phyloP scores from a whole-genome alignment of 257 asterid species.

The Oldenlandia corymbosa region DNA sequence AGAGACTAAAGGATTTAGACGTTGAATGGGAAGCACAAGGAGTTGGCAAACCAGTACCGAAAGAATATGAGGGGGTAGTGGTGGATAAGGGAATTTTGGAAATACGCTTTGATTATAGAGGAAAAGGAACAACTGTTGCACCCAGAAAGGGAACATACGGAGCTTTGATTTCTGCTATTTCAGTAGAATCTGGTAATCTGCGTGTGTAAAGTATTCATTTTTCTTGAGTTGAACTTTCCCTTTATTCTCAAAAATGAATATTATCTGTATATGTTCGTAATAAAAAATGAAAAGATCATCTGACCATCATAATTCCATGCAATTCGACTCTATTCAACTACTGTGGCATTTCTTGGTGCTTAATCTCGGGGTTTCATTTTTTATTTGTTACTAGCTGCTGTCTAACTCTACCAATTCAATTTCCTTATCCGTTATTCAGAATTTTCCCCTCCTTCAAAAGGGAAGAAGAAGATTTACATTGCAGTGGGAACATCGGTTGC shows the following conservation, averaged over 20 bases:
- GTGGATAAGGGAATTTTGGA: slow-evolving; percentile 36
- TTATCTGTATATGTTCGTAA: too few species aligned
- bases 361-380: too few species aligned
- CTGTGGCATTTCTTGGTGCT: too few species aligned
- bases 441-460: slow-evolving; percentile 37
- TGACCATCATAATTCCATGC: too few species aligned
- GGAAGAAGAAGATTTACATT: slow-evolving; percentile 34
- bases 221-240: neutral
- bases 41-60: slow-evolving; percentile 24
- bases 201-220: too few species aligned
- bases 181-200: slow-evolving; percentile 45
- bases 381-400: too few species aligned
- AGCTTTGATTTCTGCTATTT: slow-evolving; percentile 56
- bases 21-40: slow-evolving; percentile 39
- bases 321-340: too few species aligned
- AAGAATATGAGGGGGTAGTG: slow-evolving; percentile 18
- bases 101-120: slow-evolving; percentile 40
- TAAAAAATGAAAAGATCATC: too few species aligned
- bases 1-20: slow-evolving; percentile 36
- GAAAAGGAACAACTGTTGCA: slow-evolving; percentile 47
- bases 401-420: neutral
- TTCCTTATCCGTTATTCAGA: slow-evolving; percentile 27
- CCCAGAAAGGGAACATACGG: slow-evolving; percentile 49
- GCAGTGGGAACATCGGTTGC: slow-evolving; percentile 26
- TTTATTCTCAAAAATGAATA: too few species aligned